phyloP scores from a whole-genome alignment of 805 yeast species.

The Schizosaccharomyces pombe region ASM294v3 CU329670.1:275501-276000 shows the following conservation, averaged over 20 bases:
- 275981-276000: constrained; percentile 65
- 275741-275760: neutral
- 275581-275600: constrained; percentile 4
- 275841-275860: constrained; percentile 34
- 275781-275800: neutral
- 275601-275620: constrained; percentile 1
- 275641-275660: constrained; percentile 2
- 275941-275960: constrained; percentile 42
- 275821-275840: constrained; percentile 43
- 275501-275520: neutral
- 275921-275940: constrained; percentile 28
- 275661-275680: neutral
- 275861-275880: constrained; percentile 39
- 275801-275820: neutral
- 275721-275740: constrained; percentile 3
- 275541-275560: neutral
- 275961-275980: constrained; percentile 54
- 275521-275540: neutral
- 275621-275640: constrained; percentile 2
- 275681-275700: neutral
- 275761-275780: neutral
- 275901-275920: constrained; percentile 36
- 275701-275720: neutral
- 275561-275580: neutral
- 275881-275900: constrained; percentile 24